Evolutionary conservation across 345 rosid genomes (phyloP).

Genomic region (Draba incana): DNA sequence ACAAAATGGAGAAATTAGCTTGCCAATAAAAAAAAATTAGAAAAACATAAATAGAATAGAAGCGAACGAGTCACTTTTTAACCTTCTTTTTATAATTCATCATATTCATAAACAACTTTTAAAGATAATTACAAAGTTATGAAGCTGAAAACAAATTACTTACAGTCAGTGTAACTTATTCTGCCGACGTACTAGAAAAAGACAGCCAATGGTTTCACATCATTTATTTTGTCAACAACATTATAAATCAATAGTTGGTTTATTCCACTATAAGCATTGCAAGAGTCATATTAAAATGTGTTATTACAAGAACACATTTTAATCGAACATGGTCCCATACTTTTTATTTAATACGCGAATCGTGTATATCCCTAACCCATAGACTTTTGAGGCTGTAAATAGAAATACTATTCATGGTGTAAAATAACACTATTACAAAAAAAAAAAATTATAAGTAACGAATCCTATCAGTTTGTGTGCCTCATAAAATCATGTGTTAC

Average conservation of each 20-base stretch:
- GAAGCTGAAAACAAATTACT: neutral
- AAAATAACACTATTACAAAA: slow-evolving; percentile 7
- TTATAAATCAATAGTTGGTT: neutral
- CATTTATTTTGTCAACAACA: slow-evolving; percentile 22
- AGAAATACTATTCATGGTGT: neutral
- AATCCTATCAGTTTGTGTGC: slow-evolving; percentile 31
- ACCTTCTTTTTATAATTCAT: no score
- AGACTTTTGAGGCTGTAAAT: slow-evolving; percentile 14
- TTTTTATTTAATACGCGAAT: slow-evolving; percentile 18
- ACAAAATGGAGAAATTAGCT: no score
- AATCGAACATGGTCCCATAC: slow-evolving; percentile 5
- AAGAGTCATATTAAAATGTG: slow-evolving; percentile 21
- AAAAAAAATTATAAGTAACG: slow-evolving; percentile 22
- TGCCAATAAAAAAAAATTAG: no score
- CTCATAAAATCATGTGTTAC: slow-evolving; percentile 36
- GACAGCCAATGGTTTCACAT: slow-evolving; percentile 23
- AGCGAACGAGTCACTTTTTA: no score
- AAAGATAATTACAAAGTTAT: neutral
- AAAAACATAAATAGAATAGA: no score
- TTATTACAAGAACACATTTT: neutral
- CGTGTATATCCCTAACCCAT: slow-evolving; percentile 8
- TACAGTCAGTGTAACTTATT: neutral
- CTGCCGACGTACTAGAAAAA: slow-evolving; percentile 30
- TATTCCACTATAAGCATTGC: slow-evolving; percentile 11
- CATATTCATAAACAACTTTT: no score